phyloP scores from a whole-genome alignment of 1,284 basidiomycete species.

The Naganishia cerealis region DNA sequence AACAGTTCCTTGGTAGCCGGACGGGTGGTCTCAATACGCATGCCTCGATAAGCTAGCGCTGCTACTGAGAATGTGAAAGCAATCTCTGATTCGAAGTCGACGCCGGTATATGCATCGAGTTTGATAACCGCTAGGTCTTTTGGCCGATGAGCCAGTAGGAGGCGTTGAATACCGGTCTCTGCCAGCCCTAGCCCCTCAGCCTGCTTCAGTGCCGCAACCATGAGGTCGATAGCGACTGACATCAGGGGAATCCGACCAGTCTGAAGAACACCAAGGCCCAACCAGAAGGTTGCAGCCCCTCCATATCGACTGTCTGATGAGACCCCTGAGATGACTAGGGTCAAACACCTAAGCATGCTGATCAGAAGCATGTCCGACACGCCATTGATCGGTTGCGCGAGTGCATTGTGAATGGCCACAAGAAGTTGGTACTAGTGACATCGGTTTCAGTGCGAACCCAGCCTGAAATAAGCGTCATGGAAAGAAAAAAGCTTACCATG shows the following conservation, averaged over 20 bases:
- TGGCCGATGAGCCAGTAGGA: conserved; percentile 20
- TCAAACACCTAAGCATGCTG: conserved; percentile 81
- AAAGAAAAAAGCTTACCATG: conserved; percentile 34
- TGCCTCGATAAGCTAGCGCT: conserved; percentile 26
- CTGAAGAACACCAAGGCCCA: conserved; percentile 76
- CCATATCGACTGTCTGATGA: conserved; percentile 70
- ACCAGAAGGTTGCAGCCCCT: conserved; percentile 65
- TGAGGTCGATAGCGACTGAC: conserved; percentile 65
- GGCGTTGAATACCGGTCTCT: conserved; percentile 8
- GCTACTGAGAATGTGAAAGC: conserved; percentile 26
- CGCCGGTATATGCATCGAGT: conserved; percentile 29
- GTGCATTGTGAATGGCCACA: conserved; percentile 58
- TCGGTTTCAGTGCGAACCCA: neutral
- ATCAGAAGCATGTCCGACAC: conserved; percentile 60
- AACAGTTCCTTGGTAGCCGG: conserved; percentile 32
- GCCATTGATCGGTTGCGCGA: conserved; percentile 46
- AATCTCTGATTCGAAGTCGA: conserved; percentile 30
- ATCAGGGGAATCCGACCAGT: conserved; percentile 73
- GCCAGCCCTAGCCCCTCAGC: conserved; percentile 1
- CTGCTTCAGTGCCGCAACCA: conserved; percentile 54
- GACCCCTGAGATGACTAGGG: conserved; percentile 71
- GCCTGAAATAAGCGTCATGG: neutral
- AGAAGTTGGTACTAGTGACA: conserved; percentile 47
- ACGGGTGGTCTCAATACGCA: conserved; percentile 14
- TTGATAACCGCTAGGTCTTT: conserved; percentile 16